A percentile compares a stretch with the other conserved stretches of the same genome.
These are phyloP conservation scores for Wickerhamiella hasegawae DNA, from an alignment of 805 yeast species.

Conservation along the genomic window DNA sequence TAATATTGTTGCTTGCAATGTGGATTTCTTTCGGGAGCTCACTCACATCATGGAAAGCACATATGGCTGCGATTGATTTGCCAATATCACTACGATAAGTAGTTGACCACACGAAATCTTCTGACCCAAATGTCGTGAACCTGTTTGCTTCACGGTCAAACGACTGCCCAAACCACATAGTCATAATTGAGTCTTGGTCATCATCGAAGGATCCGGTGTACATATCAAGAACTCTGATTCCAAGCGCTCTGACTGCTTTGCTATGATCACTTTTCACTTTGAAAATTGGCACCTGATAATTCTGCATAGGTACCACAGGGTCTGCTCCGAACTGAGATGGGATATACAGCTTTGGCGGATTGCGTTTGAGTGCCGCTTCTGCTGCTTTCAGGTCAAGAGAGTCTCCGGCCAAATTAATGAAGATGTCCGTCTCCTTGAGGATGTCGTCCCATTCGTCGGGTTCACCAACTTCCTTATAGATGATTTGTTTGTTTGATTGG, in stretches of 20 bases:
- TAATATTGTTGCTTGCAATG: constrained; percentile 27
- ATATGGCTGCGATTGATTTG: constrained; percentile 27
- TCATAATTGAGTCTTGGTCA: too few relatives aligned
- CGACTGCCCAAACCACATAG: too few relatives aligned
- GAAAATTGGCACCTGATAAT: not conserved
- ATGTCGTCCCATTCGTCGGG: not conserved
- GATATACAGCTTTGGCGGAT: constrained; percentile 31
- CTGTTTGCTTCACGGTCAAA: constrained; percentile 21
- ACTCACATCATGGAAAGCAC: constrained; percentile 22
- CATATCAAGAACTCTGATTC: constrained; percentile 5
- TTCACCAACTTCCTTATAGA: not conserved
- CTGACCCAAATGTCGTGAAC: too few relatives aligned
- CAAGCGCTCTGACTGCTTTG: constrained; percentile 3
- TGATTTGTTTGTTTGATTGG: not conserved
- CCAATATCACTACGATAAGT: constrained; percentile 30
- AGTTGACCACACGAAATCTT: too few relatives aligned
- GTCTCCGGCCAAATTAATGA: constrained; percentile 27
- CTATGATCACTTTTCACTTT: not conserved
- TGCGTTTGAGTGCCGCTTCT: constrained; percentile 27
- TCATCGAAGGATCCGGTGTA: constrained; percentile 4
- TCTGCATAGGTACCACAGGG: not conserved
- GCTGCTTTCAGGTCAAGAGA: too few relatives aligned
- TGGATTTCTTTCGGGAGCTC: constrained; percentile 30
- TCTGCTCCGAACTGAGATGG: constrained; percentile 46
- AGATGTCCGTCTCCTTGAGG: constrained; percentile 19